Conservation (phyloP, 148 eudicot genomes). For the Euryodendron excelsum region DNA sequence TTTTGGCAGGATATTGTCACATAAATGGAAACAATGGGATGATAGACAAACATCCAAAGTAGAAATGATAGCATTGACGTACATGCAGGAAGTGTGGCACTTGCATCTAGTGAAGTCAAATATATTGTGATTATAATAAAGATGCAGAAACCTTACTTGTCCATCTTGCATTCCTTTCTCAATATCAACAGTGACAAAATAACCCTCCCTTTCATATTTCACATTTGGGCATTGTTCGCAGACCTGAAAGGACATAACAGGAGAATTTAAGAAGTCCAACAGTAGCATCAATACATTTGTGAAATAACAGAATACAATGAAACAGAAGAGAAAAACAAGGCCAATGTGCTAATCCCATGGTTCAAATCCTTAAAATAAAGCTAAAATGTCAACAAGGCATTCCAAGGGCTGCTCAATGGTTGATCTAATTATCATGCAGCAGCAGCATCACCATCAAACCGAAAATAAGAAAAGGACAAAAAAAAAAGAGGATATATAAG, state of each 20-base stretch:
- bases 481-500: neutral
- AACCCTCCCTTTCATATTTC: constrained; percentile 86
- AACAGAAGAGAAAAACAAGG: neutral
- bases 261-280: neutral
- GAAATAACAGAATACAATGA: neutral
- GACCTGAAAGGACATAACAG: constrained; percentile 45
- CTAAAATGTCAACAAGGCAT: neutral
- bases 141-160: constrained; percentile 51
- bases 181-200: constrained; percentile 84
- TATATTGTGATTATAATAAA: neutral
- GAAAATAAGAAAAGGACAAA: neutral
- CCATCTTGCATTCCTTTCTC: constrained; percentile 99
- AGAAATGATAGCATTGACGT: neutral
- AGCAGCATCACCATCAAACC: neutral
- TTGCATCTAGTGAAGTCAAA: neutral
- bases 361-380: neutral
- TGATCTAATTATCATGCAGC: neutral
- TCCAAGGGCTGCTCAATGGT: neutral
- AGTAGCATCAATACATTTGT: neutral
- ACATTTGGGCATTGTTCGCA: constrained; percentile 94
- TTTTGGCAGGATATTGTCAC: neutral
- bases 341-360: neutral
- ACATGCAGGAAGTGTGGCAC: neutral
- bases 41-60: no score
- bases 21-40: neutral